These are phyloP conservation scores for Malassezia furfur DNA, from an alignment of 1,284 basidiomycete genomes.

Conservation along the genomic window DNA sequence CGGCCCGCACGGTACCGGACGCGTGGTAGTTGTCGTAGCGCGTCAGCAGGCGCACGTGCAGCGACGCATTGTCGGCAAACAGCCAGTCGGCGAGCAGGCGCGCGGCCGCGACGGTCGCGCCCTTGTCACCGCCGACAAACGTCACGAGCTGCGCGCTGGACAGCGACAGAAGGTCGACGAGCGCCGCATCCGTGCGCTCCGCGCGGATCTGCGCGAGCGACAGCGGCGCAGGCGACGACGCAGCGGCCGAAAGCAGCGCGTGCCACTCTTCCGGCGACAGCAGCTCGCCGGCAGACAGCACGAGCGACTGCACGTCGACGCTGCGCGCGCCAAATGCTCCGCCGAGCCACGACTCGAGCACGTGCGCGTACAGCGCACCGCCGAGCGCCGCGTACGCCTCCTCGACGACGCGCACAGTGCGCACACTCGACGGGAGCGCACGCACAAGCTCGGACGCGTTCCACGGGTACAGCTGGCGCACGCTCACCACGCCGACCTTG, in stretches of 20 bases:
- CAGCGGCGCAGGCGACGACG: conserved; percentile 19
- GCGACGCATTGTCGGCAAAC: conserved; percentile 24
- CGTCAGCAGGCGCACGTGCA: conserved; percentile 32
- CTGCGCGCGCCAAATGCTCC: conserved; percentile 21
- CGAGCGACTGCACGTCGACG: conserved; percentile 26
- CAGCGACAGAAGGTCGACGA: conserved; percentile 26
- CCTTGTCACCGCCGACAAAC: conserved; percentile 41
- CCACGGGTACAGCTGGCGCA: conserved; percentile 38
- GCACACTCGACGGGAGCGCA: conserved; percentile 31
- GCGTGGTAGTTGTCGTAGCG: conserved; percentile 46
- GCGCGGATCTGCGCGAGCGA: conserved; percentile 25
- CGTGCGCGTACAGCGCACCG: conserved; percentile 35
- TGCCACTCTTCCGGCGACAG: conserved; percentile 27
- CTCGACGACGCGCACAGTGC: conserved; percentile 40
- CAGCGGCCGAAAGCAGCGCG: conserved; percentile 27
- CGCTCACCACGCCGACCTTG: conserved; percentile 36
- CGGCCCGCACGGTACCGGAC: conserved; percentile 36
- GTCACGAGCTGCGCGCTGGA: conserved; percentile 31
- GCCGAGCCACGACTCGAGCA: conserved; percentile 28
- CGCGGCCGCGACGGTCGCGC: conserved; percentile 30
- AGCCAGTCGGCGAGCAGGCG: conserved; percentile 32
- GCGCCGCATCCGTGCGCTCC: conserved; percentile 14
- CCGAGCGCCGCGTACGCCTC: conserved; percentile 24
- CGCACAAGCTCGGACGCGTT: conserved; percentile 30
- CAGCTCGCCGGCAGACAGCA: conserved; percentile 28